Evolutionary conservation across 345 rosid species (phyloP).

Genomic region (Eucalyptus sp.): DNA sequence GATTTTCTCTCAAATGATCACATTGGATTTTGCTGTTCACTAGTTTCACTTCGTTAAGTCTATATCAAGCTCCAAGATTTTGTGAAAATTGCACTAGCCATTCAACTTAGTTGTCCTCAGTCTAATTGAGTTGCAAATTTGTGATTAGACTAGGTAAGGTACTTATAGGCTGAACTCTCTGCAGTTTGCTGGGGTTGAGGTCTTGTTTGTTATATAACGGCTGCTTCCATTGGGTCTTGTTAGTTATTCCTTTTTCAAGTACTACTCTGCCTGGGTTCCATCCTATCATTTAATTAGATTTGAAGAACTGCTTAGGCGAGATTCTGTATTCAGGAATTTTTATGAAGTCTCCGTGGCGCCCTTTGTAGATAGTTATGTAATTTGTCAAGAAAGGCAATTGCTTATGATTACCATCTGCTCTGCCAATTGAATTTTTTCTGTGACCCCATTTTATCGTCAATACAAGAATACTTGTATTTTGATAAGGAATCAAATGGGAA

Average conservation of each 20-base stretch:
- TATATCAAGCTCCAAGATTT: neutral
- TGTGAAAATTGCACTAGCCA: neutral
- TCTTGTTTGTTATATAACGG: neutral
- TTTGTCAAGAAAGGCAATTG: neutral
- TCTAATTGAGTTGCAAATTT: neutral
- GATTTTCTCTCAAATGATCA: neutral
- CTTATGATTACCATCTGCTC: neutral
- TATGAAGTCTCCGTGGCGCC: neutral
- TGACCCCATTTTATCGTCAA: neutral
- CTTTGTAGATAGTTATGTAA: neutral
- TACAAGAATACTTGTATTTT: neutral
- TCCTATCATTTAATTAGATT: neutral
- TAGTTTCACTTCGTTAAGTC: neutral
- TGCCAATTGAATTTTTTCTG: neutral
- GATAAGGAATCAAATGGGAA: neutral
- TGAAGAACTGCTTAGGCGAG: neutral
- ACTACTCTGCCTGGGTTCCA: neutral
- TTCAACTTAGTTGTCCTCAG: neutral
- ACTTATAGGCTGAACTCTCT: neutral
- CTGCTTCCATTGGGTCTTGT: neutral
- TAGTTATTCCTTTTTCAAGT: neutral
- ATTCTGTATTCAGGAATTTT: neutral
- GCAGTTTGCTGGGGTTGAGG: neutral
- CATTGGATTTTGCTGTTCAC: neutral
- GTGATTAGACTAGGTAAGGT: neutral